phyloP scores from a whole-genome alignment of 2,329 filamentous ascomycete species.

The Colletotrichum magnum region DNA sequence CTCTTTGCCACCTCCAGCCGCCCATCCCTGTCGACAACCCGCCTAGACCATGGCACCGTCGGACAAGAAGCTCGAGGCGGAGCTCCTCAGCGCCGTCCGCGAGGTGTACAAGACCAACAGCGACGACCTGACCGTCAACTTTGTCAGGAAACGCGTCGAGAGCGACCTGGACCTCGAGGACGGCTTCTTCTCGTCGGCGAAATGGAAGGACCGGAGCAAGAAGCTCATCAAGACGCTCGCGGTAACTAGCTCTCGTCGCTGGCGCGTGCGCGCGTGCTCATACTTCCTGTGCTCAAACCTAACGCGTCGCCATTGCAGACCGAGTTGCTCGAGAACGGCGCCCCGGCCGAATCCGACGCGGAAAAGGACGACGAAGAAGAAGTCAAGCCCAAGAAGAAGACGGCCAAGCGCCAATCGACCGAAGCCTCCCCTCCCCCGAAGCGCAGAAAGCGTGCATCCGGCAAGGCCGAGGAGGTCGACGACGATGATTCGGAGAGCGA shows the following conservation, averaged over 20 bases:
- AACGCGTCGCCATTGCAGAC: slow-evolving; percentile 1
- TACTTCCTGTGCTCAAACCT: not conserved
- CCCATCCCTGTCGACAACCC: not conserved
- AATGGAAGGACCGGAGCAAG: slow-evolving; percentile 74
- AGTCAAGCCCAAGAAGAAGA: slow-evolving; percentile 48
- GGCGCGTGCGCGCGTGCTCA: not conserved
- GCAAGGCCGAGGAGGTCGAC: slow-evolving; percentile 50
- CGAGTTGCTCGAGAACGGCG: slow-evolving; percentile 16
- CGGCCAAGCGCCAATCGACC: slow-evolving; percentile 51
- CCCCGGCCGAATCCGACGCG: not conserved
- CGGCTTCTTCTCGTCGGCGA: slow-evolving; percentile 62
- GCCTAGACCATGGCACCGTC: slow-evolving; percentile 56
- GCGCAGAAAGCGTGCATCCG: slow-evolving; percentile 54
- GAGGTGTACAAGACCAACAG: slow-evolving; percentile 60
- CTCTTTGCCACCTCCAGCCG: not conserved
- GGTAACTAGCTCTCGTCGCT: slow-evolving; percentile 56
- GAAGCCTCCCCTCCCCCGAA: slow-evolving; percentile 55
- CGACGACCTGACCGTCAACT: slow-evolving; percentile 69
- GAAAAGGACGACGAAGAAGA: slow-evolving; percentile 21
- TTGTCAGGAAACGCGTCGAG: slow-evolving; percentile 67
- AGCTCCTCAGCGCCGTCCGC: slow-evolving; percentile 62
- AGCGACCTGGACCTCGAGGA: slow-evolving; percentile 62
- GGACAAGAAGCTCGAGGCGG: slow-evolving; percentile 58
- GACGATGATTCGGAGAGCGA: slow-evolving; percentile 43
- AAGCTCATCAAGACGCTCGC: slow-evolving; percentile 66